Conservation (phyloP, 73 alveolate genomes). For the Tetrahymena elliotti region DNA sequence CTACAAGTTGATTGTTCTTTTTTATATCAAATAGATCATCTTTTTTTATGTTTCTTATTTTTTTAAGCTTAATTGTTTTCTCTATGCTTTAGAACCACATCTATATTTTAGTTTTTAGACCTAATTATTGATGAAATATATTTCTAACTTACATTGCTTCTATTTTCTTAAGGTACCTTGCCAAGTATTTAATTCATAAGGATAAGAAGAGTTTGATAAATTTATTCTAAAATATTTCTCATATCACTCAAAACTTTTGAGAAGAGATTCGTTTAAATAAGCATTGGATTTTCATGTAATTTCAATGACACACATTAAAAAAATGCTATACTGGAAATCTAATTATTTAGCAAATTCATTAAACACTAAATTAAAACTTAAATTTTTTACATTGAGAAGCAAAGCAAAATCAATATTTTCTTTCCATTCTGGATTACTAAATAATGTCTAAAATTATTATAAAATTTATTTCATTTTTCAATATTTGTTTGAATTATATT, state of each 20-base stretch:
- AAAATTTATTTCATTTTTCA: neutral
- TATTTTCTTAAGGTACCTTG: neutral
- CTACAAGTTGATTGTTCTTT: neutral
- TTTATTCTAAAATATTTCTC: neutral
- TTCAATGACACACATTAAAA: neutral
- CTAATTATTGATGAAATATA: neutral
- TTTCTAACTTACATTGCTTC: neutral
- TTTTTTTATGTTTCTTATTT: neutral
- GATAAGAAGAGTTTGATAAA: neutral
- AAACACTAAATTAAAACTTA: neutral
- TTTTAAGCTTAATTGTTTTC: neutral
- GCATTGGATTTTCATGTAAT: neutral
- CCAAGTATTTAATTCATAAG: neutral
- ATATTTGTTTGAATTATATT: too few relatives aligned
- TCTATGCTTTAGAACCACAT: neutral
- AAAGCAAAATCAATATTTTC: neutral
- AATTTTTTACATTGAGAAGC: neutral
- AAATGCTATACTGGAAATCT: neutral
- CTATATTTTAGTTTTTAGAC: neutral
- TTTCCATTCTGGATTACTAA: neutral
- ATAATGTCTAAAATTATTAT: neutral
- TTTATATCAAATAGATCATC: neutral
- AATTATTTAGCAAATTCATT: neutral
- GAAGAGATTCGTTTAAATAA: neutral
- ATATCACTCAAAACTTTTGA: neutral